phyloP scores from a whole-genome alignment of 331 rosid genomes.

The Pyrus hybrid region DNA sequence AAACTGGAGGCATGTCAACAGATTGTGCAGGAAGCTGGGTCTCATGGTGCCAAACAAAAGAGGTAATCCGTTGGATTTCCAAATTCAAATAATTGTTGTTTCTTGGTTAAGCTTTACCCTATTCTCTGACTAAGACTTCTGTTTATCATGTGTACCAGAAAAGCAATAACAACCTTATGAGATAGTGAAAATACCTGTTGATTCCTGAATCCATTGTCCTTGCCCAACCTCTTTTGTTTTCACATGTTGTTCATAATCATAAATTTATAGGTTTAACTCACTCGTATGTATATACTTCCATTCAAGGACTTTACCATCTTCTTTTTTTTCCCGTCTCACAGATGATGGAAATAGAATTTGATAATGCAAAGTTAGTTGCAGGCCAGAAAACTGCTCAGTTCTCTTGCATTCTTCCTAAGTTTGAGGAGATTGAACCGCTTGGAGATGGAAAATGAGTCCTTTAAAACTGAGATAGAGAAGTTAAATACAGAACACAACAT shows the following conservation, averaged over 20 bases:
- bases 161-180: background rate
- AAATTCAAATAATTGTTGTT: background rate
- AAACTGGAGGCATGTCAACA: no score
- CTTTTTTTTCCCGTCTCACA: conserved; percentile 16
- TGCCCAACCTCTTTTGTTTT: background rate
- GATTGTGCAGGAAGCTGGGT: no score
- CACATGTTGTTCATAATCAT: background rate
- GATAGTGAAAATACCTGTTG: background rate
- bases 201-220: background rate
- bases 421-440: conserved; percentile 50
- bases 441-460: conserved; percentile 27
- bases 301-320: no score
- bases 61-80: no score
- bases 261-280: background rate
- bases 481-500: conserved; percentile 20
- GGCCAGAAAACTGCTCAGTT: conserved; percentile 69
- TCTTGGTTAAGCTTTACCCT: background rate
- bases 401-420: conserved; percentile 65
- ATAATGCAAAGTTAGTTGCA: conserved; percentile 55
- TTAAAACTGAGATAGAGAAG: conserved; percentile 20
- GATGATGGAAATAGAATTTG: conserved; percentile 70
- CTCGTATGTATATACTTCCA: no score
- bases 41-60: no score
- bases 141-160: background rate
- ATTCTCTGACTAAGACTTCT: background rate